These are phyloP conservation scores for Colletotrichum sp. DNA, from an alignment of 2,329 filamentous ascomycete genomes.

Conservation along the genomic window DNA sequence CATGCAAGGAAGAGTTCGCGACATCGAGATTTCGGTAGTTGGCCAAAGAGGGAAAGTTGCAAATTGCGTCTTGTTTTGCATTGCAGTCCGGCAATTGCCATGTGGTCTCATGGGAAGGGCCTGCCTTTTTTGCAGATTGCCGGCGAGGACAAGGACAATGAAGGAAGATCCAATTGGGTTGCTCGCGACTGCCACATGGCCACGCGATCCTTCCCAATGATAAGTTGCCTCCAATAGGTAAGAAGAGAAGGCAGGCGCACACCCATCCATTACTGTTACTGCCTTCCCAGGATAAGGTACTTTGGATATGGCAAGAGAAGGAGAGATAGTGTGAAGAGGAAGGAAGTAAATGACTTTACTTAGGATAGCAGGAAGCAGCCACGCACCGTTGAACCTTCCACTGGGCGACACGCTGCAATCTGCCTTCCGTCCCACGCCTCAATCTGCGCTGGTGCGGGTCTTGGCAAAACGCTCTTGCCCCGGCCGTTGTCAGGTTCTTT, in stretches of 20 bases:
- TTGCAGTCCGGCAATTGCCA: neutral
- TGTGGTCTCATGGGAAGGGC: neutral
- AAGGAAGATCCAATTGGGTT: neutral
- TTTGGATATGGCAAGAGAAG: neutral
- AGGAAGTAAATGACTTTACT: neutral
- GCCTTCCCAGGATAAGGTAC: neutral
- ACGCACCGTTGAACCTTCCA: neutral
- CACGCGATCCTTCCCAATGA: neutral
- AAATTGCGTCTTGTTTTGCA: neutral
- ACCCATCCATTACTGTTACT: neutral
- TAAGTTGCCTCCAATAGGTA: neutral
- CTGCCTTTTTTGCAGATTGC: neutral
- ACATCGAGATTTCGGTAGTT: neutral
- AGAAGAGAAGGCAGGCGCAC: neutral
- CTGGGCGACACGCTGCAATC: neutral
- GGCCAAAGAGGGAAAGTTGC: neutral
- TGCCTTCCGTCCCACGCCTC: neutral
- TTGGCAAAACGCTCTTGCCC: neutral
- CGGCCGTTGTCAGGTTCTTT: neutral
- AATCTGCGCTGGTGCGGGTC: neutral
- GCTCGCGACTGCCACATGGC: neutral
- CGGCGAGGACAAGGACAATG: neutral
- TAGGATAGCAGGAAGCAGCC: neutral
- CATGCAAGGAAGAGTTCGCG: neutral
- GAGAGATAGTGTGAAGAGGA: neutral